phyloP scores from a whole-genome alignment of 805 yeast genomes.

The Saturnispora besseyi region DNA sequence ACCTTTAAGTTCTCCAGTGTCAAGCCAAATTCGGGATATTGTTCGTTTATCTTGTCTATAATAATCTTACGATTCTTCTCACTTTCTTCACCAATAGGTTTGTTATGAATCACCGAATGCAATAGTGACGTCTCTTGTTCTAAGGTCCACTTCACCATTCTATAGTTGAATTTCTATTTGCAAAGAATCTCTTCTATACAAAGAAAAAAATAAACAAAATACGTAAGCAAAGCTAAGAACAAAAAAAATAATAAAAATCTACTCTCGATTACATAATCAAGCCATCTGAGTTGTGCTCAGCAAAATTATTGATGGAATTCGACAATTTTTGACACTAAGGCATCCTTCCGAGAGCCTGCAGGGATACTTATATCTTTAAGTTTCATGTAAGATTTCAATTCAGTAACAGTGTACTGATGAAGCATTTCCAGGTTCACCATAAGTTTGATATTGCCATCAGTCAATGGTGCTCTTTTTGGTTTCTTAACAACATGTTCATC shows the following conservation, averaged over 20 bases:
- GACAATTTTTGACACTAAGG: conserved; percentile 34
- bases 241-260: too few relatives aligned
- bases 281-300: neutral
- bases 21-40: conserved; percentile 14
- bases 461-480: neutral
- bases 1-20: conserved; percentile 13
- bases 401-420: conserved; percentile 32
- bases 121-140: conserved; percentile 19
- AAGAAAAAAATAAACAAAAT: neutral
- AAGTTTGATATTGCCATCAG: neutral
- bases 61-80: conserved; percentile 14
- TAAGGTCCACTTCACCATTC: conserved; percentile 18
- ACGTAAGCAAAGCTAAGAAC: too few relatives aligned
- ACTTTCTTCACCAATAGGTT: conserved; percentile 22
- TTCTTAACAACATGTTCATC: neutral
- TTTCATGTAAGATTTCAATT: conserved; percentile 33
- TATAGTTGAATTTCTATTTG: neutral
- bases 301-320: conserved; percentile 14
- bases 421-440: conserved; percentile 1
- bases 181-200: neutral
- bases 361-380: conserved; percentile 29
- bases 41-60: conserved; percentile 14
- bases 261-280: too few relatives aligned
- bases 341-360: conserved; percentile 33
- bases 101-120: conserved; percentile 21